Percentiles rank a stretch among this genome's conserved stretches.
Conservation (phyloP, 352 stramenopile genomes). For the Thalassiosira mediterranea region DNA sequence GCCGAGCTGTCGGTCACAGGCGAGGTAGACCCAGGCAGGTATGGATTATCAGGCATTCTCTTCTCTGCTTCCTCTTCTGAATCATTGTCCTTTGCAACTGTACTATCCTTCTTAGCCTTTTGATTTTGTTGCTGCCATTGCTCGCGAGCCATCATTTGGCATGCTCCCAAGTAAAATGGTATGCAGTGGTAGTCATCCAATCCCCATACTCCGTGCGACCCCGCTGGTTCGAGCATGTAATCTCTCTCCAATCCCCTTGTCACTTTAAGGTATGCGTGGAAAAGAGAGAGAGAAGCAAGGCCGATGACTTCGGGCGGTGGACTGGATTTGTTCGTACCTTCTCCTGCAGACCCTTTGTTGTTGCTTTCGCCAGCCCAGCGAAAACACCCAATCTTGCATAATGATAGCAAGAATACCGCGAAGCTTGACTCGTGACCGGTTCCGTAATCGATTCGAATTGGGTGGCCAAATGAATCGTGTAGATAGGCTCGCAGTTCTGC, state of each 20-base stretch:
- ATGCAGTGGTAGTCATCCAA: constrained; percentile 99
- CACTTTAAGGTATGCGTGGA: constrained; percentile 92
- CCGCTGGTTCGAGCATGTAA: constrained; percentile 98
- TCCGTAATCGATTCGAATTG: constrained; percentile 96
- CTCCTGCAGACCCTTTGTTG: background rate
- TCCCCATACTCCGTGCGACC: constrained; percentile 96
- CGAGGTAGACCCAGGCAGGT: constrained; percentile 27
- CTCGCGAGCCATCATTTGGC: constrained; percentile 87
- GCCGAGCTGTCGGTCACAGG: constrained; percentile 1
- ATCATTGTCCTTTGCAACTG: too few species aligned
- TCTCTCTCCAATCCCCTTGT: constrained; percentile 93
- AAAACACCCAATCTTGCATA: constrained; percentile 91
- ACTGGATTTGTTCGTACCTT: constrained; percentile 30
- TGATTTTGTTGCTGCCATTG: constrained; percentile 39
- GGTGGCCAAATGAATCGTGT: constrained; percentile 95
- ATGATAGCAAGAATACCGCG: constrained; percentile 88
- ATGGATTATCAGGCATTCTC: constrained; percentile 31
- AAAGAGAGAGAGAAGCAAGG: constrained; percentile 89
- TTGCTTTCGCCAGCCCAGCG: constrained; percentile 9
- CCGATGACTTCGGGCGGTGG: constrained; percentile 47
- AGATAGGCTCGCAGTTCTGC: constrained; percentile 94
- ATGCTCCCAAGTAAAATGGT: constrained; percentile 96
- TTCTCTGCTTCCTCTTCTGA: too few species aligned
- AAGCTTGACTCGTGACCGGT: constrained; percentile 99
- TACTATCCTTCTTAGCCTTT: constrained; percentile 72